These are phyloP conservation scores for Fusarium multiceps DNA, from an alignment of 2,329 filamentous ascomycete genomes.

Conservation along the genomic window DNA sequence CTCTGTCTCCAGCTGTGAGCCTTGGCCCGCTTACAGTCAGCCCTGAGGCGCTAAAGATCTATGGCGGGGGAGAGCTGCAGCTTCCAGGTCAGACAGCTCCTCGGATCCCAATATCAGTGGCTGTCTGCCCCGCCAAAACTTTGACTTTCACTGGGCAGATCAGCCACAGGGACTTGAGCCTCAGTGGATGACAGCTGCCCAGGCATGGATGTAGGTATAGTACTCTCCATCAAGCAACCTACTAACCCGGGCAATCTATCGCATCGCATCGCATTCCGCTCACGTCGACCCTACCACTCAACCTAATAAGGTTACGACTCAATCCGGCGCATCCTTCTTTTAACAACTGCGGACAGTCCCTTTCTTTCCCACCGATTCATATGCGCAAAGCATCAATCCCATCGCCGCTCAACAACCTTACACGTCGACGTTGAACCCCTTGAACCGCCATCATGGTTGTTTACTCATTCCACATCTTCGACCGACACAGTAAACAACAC, in stretches of 20 bases:
- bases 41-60: conserved; percentile 3
- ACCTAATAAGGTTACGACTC: background rate
- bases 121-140: conserved; percentile 14
- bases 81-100: background rate
- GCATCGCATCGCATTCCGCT: conserved; percentile 12
- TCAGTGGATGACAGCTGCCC: conserved; percentile 12
- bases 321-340: background rate
- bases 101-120: background rate
- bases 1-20: conserved; percentile 6
- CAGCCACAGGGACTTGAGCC: conserved; percentile 25
- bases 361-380: background rate
- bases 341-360: background rate
- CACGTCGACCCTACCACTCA: background rate
- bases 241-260: background rate
- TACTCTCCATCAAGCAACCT: conserved; percentile 6
- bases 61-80: background rate
- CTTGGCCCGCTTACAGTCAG: conserved; percentile 18
- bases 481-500: conserved; percentile 85
- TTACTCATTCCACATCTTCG: conserved; percentile 99
- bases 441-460: conserved; percentile 76
- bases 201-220: too few species aligned
- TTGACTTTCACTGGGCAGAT: conserved; percentile 5
- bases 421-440: conserved; percentile 9
- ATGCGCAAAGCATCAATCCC: background rate
- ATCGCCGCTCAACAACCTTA: background rate